Evolutionary conservation across 140 eudicot species (phyloP).

Genomic region (Erigeron philadelphicus): DNA sequence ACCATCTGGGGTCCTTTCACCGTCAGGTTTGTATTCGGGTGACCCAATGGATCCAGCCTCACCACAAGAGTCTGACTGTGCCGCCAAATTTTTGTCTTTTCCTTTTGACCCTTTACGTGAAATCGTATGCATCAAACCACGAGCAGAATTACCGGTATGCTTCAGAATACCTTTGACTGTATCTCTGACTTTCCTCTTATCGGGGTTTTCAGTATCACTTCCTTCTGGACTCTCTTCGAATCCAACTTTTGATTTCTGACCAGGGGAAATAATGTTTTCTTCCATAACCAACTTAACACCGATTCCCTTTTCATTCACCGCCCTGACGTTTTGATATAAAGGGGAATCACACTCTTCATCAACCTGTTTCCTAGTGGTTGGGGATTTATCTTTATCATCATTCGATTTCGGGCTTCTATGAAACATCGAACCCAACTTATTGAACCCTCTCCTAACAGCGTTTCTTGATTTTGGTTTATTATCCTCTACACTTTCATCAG

Average conservation of each 20-base stretch:
- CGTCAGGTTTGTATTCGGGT: slow-evolving; percentile 27
- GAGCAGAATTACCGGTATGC: slow-evolving; percentile 73
- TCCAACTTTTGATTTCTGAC: slow-evolving; percentile 28
- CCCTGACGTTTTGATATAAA: slow-evolving; percentile 34
- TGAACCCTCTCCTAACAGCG: slow-evolving; percentile 46
- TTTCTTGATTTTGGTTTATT: slow-evolving; percentile 34
- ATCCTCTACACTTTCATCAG: slow-evolving; percentile 50
- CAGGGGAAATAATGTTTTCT: slow-evolving; percentile 8
- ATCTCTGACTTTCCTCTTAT: slow-evolving; percentile 40
- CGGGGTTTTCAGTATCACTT: slow-evolving; percentile 39
- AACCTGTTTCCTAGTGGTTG: slow-evolving; percentile 9
- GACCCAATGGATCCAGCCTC: slow-evolving; percentile 34
- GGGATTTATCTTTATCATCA: slow-evolving; percentile 24
- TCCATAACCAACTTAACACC: slow-evolving; percentile 45
- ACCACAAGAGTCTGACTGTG: slow-evolving; percentile 36
- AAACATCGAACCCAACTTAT: slow-evolving; percentile 51
- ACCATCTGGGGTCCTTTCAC: slow-evolving; percentile 18
- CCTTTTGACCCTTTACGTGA: slow-evolving; percentile 57
- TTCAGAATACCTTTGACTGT: slow-evolving; percentile 61
- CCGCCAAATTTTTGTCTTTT: slow-evolving; percentile 22
- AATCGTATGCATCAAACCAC: slow-evolving; percentile 44
- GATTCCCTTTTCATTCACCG: slow-evolving; percentile 38
- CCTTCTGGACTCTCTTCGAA: slow-evolving; percentile 42
- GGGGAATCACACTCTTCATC: slow-evolving; percentile 31
- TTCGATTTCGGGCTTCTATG: slow-evolving; percentile 40